phyloP scores from a whole-genome alignment of 208 protist species.

The Acanthamoeba royreba region DNA sequence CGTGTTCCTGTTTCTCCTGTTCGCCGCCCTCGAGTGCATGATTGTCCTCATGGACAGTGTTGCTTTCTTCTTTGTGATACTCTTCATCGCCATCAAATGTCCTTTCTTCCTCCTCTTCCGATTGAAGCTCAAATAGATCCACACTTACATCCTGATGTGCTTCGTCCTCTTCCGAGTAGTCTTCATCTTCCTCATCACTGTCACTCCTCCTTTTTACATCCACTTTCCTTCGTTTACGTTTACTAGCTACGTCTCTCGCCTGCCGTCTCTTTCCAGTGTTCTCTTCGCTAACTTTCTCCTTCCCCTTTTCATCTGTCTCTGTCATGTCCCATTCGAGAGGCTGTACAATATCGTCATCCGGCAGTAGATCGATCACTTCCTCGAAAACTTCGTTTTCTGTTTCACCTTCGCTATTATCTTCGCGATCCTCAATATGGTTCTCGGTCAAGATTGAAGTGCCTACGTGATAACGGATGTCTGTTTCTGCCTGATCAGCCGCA shows the following conservation, averaged over 20 bases:
- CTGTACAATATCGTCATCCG: not conserved
- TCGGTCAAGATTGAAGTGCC: too few species aligned
- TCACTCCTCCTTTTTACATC: too few species aligned
- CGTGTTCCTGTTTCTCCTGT: too few species aligned
- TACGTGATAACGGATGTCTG: not conserved
- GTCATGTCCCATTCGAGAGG: not conserved
- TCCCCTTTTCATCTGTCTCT: not conserved
- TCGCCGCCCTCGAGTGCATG: not conserved
- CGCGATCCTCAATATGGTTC: not conserved
- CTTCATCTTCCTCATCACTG: not conserved
- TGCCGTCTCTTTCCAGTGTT: not conserved
- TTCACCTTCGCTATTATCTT: too few species aligned
- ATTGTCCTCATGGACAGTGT: too few species aligned
- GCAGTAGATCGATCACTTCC: not conserved
- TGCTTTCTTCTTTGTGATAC: too few species aligned
- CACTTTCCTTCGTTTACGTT: not conserved
- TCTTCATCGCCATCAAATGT: not conserved
- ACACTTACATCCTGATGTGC: too few species aligned
- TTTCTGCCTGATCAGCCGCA: not conserved
- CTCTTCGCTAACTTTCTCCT: not conserved
- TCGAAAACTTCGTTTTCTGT: too few species aligned
- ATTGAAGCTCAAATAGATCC: too few species aligned
- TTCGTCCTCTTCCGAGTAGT: too few species aligned
- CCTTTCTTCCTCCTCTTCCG: too few species aligned
- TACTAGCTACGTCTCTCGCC: not conserved